A percentile compares a stretch with the other conserved stretches of the same genome.
Conservation (phyloP, 2,329 filamentous ascomycete genomes). For the Fusarium sacchari region DNA sequence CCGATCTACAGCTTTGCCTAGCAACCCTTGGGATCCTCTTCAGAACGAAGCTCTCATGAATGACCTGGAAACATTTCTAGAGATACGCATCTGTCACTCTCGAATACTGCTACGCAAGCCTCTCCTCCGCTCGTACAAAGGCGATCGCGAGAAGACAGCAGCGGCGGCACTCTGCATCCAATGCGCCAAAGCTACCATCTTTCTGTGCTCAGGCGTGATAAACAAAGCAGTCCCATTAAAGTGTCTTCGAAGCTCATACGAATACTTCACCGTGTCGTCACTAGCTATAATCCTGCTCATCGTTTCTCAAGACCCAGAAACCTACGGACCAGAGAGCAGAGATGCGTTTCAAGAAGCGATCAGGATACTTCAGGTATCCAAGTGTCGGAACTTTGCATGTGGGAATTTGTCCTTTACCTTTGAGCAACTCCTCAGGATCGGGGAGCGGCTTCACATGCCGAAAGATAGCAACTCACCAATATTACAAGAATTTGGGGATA, state of each 20-base stretch:
- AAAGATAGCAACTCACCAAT: background rate
- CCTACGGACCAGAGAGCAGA: background rate
- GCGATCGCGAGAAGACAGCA: background rate
- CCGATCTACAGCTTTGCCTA: fast-evolving
- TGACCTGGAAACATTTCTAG: background rate
- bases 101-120: background rate
- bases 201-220: background rate
- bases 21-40: fast-evolving
- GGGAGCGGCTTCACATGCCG: background rate
- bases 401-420: background rate
- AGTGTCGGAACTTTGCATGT: background rate
- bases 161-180: background rate
- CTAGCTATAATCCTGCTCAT: background rate
- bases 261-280: background rate
- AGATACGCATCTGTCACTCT: background rate
- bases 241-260: background rate
- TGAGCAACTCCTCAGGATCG: background rate
- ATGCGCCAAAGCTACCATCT: fast-evolving
- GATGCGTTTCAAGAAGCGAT: background rate
- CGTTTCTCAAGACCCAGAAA: background rate
- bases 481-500: background rate
- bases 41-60: background rate
- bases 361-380: background rate
- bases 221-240: background rate
- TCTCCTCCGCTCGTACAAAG: background rate